A percentile compares a stretch with the other conserved stretches of the same genome.
Conservation (phyloP, 257 asterid species). For the Avicennia marina region DNA sequence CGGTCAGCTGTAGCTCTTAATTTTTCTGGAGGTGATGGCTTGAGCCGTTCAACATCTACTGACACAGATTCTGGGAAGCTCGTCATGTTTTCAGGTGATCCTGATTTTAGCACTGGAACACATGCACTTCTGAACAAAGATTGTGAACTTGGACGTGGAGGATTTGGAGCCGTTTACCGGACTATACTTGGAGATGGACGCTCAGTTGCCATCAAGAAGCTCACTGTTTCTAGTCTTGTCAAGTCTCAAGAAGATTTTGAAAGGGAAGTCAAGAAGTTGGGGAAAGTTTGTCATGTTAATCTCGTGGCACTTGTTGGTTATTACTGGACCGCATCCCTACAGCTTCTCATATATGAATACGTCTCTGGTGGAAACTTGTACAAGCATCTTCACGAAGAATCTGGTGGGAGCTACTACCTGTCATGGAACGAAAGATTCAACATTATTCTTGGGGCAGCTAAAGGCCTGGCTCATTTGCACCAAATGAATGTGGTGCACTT, state of each 20-base stretch:
- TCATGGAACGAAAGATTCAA: slow-evolving; percentile 69
- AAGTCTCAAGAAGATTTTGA: slow-evolving; percentile 81
- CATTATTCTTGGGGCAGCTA: slow-evolving; percentile 63
- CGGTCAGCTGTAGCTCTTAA: slow-evolving; percentile 51
- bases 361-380: slow-evolving; percentile 71
- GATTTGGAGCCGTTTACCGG: slow-evolving; percentile 78
- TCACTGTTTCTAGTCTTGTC: slow-evolving; percentile 72
- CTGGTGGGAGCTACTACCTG: slow-evolving; percentile 32
- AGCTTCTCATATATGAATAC: slow-evolving; percentile 73
- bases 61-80: slow-evolving; percentile 76
- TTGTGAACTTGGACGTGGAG: slow-evolving; percentile 85
- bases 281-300: slow-evolving; percentile 47
- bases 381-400: slow-evolving; percentile 66
- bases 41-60: slow-evolving; percentile 50
- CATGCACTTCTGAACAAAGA: slow-evolving; percentile 84
- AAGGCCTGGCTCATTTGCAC: slow-evolving; percentile 66
- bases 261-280: slow-evolving; percentile 64
- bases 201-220: slow-evolving; percentile 80
- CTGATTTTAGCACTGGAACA: slow-evolving; percentile 60
- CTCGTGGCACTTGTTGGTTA: slow-evolving; percentile 74
- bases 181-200: slow-evolving; percentile 66
- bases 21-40: slow-evolving; percentile 72
- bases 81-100: slow-evolving; percentile 82
- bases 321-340: slow-evolving; percentile 79
- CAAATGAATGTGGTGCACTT: slow-evolving; percentile 63